A percentile compares a stretch with the other conserved stretches of the same genome.
These are phyloP conservation scores for Dendrocalamus sinicus DNA, from an alignment of 176 grass and related monocot genomes.

Conservation along the genomic window DNA sequence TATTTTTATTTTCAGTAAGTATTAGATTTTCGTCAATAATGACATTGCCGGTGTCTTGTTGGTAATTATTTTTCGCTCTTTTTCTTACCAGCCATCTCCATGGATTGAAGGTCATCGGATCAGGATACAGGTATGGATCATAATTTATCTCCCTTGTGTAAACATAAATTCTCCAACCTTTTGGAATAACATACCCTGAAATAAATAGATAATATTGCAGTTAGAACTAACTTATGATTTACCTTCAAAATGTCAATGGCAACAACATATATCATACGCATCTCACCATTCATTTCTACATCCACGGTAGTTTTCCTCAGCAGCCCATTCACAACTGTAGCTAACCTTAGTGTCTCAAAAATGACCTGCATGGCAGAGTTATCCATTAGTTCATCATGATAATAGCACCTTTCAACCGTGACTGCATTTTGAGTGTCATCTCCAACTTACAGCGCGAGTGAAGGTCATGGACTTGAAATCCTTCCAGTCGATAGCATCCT, in stretches of 20 bases:
- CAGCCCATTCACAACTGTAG: constrained; percentile 91
- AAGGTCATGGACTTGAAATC: constrained; percentile 93
- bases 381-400: constrained; percentile 21
- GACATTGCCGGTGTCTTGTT: not conserved
- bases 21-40: constrained; percentile 9
- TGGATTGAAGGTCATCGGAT: constrained; percentile 86
- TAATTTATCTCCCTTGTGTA: constrained; percentile 99
- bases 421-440: constrained; percentile 18
- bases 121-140: constrained; percentile 78
- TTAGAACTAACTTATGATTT: constrained; percentile 15
- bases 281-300: constrained; percentile 87
- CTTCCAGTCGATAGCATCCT: constrained; percentile 68
- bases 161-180: constrained; percentile 94
- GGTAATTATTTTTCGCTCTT: not conserved
- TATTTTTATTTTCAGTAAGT: constrained; percentile 47
- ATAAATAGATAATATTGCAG: constrained; percentile 23
- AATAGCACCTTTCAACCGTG: not conserved
- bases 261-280: not conserved
- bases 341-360: constrained; percentile 91
- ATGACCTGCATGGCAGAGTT: constrained; percentile 54
- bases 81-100: constrained; percentile 97
- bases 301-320: constrained; percentile 95
- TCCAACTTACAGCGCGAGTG: constrained; percentile 75
- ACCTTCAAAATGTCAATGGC: not conserved
- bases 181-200: constrained; percentile 85